Percentiles rank a stretch among this genome's conserved stretches.
phyloP scores from a whole-genome alignment of 768 basidiomycete species.

The Lentinula edodes region DNA sequence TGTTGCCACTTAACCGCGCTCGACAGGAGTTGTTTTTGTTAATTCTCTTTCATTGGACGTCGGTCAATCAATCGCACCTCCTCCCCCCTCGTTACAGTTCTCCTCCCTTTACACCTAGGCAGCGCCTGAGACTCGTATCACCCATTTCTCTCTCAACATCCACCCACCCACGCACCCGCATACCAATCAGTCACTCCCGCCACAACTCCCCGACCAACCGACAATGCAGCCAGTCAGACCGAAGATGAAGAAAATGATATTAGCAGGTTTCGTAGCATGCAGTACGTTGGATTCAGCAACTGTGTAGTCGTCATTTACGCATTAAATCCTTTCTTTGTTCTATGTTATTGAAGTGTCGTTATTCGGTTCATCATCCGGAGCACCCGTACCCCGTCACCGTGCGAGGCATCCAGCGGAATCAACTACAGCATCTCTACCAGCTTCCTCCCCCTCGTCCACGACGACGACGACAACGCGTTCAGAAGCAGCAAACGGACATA shows the following conservation, averaged over 20 bases:
- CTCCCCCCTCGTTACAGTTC: not conserved
- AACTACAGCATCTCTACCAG: not conserved
- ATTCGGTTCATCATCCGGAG: not conserved
- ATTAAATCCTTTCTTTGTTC: no score
- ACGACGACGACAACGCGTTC: not conserved
- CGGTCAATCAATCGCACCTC: not conserved
- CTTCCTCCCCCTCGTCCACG: not conserved
- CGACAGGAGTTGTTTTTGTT: no score
- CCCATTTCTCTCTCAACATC: not conserved
- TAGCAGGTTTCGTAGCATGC: conserved; percentile 4
- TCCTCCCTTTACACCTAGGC: no score
- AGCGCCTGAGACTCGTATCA: no score
- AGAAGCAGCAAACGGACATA: no score
- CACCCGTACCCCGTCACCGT: not conserved
- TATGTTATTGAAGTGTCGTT: not conserved
- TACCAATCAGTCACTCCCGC: no score
- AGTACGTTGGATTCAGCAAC: not conserved
- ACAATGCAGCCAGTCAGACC: conserved; percentile 1
- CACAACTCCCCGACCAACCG: not conserved
- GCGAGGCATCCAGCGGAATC: not conserved
- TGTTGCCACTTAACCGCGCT: not conserved
- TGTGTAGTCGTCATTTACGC: no score
- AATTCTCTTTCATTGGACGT: not conserved
- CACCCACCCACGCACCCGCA: not conserved
- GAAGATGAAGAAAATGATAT: not conserved